phyloP scores from a whole-genome alignment of 2,329 filamentous ascomycete species.

The Diaporthe destruens region DNA sequence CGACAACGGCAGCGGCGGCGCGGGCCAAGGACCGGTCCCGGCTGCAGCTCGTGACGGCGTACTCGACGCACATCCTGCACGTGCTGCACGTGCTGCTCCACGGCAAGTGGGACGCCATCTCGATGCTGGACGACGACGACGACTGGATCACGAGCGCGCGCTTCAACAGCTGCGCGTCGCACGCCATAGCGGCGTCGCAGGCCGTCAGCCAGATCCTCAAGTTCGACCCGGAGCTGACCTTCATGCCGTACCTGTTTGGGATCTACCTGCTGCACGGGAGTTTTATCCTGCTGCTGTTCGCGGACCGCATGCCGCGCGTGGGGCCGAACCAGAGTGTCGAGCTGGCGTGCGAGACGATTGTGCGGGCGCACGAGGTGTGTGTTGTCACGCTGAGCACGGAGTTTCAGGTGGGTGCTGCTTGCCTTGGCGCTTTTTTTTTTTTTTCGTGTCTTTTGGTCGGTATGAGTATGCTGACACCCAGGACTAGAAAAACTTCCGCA shows the following conservation, averaged over 20 bases:
- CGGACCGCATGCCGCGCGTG: slow-evolving; percentile 62
- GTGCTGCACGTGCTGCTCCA: slow-evolving; percentile 62
- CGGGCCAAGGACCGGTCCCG: slow-evolving; percentile 48
- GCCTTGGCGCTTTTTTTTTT: too few species aligned
- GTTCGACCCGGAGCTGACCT: slow-evolving; percentile 62
- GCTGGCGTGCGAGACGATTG: slow-evolving; percentile 62
- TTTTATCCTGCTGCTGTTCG: slow-evolving; percentile 62
- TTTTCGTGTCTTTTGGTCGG: slow-evolving; percentile 31
- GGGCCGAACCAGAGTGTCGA: slow-evolving; percentile 60
- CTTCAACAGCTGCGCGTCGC: slow-evolving; percentile 60
- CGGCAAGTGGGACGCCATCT: slow-evolving; percentile 64
- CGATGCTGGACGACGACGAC: slow-evolving; percentile 62
- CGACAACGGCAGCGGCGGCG: not conserved
- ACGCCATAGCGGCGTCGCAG: slow-evolving; percentile 61
- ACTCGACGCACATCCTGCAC: slow-evolving; percentile 61
- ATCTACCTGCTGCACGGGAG: slow-evolving; percentile 65
- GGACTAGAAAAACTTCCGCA: slow-evolving; percentile 65
- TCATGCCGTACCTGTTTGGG: slow-evolving; percentile 66
- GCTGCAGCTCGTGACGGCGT: slow-evolving; percentile 57
- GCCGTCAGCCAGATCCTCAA: slow-evolving; percentile 60
- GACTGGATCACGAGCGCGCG: slow-evolving; percentile 61
- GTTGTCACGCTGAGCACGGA: slow-evolving; percentile 63
- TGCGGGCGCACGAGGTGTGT: slow-evolving; percentile 64
- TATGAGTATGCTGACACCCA: not conserved
- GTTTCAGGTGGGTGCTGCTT: slow-evolving; percentile 55